These are phyloP conservation scores for Lactarius sanguifluus DNA, from an alignment of 768 basidiomycete species.

Conservation along the genomic window DNA sequence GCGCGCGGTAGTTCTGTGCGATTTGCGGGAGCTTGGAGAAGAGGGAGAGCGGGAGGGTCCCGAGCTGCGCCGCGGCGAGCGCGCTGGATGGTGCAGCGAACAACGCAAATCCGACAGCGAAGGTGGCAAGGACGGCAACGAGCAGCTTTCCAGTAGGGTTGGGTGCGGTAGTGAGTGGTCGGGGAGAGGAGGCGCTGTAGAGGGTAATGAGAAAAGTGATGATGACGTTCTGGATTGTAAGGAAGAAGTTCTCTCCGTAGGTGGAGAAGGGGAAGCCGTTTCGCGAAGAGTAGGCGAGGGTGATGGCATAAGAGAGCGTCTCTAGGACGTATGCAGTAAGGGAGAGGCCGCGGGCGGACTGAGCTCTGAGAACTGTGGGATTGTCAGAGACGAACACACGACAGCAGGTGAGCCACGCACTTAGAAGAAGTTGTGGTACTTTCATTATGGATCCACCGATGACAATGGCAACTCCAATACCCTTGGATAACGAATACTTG, in stretches of 20 bases:
- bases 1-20: constrained; percentile 66
- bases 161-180: constrained; percentile 27
- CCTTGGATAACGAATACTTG: constrained; percentile 91
- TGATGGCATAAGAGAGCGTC: constrained; percentile 88
- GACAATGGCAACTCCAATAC: constrained; percentile 88
- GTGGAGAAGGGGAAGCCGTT: constrained; percentile 93
- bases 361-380: constrained; percentile 59
- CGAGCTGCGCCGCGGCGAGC: constrained; percentile 73
- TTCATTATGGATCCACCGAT: constrained; percentile 94
- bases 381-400: not conserved
- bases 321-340: constrained; percentile 87
- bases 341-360: constrained; percentile 85
- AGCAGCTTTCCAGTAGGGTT: constrained; percentile 37
- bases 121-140: constrained; percentile 36
- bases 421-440: constrained; percentile 87
- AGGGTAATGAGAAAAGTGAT: constrained; percentile 86
- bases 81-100: constrained; percentile 46
- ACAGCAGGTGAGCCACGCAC: constrained; percentile 45
- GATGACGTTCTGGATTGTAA: constrained; percentile 82
- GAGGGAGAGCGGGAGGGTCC: constrained; percentile 87
- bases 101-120: constrained; percentile 44
- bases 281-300: constrained; percentile 80
- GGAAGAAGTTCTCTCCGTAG: constrained; percentile 96
- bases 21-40: constrained; percentile 97
- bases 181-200: constrained; percentile 43